phyloP scores from a whole-genome alignment of 2,329 filamentous ascomycete species.

The Colletotrichum spaethianum region DNA sequence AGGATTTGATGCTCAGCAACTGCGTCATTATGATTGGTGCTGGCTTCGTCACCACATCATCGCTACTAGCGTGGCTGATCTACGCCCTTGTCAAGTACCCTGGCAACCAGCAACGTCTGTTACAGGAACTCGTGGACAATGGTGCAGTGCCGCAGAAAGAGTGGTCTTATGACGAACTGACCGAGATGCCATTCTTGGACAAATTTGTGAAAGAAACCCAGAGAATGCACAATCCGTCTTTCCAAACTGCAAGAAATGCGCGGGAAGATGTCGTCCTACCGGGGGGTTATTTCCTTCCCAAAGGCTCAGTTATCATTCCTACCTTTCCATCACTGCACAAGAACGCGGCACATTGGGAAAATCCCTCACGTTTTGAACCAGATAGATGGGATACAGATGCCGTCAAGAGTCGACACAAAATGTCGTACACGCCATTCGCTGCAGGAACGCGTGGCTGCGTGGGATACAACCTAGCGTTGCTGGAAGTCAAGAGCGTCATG shows the following conservation, averaged over 20 bases:
- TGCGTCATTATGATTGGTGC: constrained; percentile 29
- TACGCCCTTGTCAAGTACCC: constrained; percentile 21
- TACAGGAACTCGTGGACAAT: constrained; percentile 13
- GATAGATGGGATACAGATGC: constrained; percentile 20
- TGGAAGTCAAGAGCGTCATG: constrained; percentile 29
- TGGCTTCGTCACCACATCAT: constrained; percentile 25
- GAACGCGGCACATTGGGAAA: constrained; percentile 17
- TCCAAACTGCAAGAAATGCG: constrained; percentile 26
- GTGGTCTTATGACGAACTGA: constrained; percentile 21
- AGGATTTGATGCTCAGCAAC: constrained; percentile 18
- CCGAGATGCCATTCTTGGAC: constrained; percentile 20
- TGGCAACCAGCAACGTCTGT: constrained; percentile 18
- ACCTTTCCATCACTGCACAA: constrained; percentile 27
- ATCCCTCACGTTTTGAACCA: constrained; percentile 12
- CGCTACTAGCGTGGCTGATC: constrained; percentile 18
- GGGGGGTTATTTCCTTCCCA: constrained; percentile 17
- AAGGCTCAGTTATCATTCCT: constrained; percentile 15
- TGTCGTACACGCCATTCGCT: constrained; percentile 26
- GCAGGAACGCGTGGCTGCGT: constrained; percentile 19
- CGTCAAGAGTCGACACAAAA: constrained; percentile 14
- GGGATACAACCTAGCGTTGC: constrained; percentile 16
- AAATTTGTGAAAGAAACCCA: constrained; percentile 27
- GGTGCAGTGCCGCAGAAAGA: neutral
- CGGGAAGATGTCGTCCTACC: constrained; percentile 13
- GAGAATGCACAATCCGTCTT: constrained; percentile 26